Evolutionary conservation across 805 yeast species (phyloP), one percentile per base, ranked within the genome.

Genomic region (Wickerhamiella brachini): DNA sequence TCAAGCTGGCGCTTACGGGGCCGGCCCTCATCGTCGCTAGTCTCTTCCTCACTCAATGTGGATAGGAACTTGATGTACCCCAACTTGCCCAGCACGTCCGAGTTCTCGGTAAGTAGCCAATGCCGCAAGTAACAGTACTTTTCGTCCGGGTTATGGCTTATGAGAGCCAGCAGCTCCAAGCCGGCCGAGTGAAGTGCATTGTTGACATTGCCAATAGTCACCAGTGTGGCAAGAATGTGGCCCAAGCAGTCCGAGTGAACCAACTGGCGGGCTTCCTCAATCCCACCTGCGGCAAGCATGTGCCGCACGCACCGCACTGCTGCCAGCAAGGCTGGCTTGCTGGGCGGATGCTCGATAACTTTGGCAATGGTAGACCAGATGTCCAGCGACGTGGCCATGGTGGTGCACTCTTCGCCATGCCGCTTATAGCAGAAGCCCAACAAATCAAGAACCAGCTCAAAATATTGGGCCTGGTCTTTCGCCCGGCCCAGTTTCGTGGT

Each of bases 121-220:
- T 51, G 57, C 3, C 51, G 49, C 13, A 54, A 20, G 29, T 46
- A 9, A 49, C 15, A 17, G 46, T 17, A 44, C 50, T 51, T 57
- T 51, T 55, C 26, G 13, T 44, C 24, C 21, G 45, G 39, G 24
- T 42, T 17, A 21, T 12, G 8, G 17, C 31, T 18, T 21, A 57
- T 44, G 6, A 29, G 31, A 41, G 52, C 51, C 49, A 66, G 53
- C 39, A 89, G 69, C 62, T 84, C 88, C 45, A 87, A 69, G 55
- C 90, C 76, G 5, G 89, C 76, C 0, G 96, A 87, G 59, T 79
- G 83, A 2, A 83, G 74, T 53, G 88, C 66, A 60, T 81, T 83
- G 62, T 84, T 79, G 39, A 67, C 65, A 29, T 70, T 65, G 6
- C 73, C 68, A 9, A 78, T 75, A 13, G 69, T 73, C 21, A 69